Conservation (phyloP, 139 green algal species). For the Dunaliella sp. region DNA sequence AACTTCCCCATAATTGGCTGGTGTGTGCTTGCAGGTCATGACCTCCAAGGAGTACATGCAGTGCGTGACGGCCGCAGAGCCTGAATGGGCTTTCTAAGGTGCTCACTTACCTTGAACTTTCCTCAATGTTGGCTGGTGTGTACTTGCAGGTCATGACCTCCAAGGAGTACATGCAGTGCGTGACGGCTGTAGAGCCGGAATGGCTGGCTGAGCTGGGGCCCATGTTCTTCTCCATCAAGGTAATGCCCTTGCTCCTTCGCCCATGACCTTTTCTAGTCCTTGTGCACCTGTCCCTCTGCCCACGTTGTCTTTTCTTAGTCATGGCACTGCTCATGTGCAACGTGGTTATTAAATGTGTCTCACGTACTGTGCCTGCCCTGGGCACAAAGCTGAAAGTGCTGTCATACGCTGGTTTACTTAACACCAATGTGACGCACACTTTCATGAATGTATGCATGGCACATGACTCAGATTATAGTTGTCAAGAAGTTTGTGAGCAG, state of each 20-base stretch:
- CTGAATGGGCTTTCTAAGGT: no score
- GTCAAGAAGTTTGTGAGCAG: no score
- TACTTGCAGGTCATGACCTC: conserved; percentile 88
- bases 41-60: conserved; percentile 99
- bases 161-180: conserved; percentile 99
- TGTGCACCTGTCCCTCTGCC: not conserved
- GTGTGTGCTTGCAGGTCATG: conserved; percentile 83
- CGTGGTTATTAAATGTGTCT: not conserved
- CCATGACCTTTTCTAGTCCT: not conserved
- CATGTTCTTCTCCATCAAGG: conserved; percentile 98
- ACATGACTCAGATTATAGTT: no score
- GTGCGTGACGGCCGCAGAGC: conserved; percentile 96
- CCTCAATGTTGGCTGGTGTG: no score
- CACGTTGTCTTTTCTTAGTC: not conserved
- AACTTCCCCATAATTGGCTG: no score
- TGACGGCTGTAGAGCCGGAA: conserved; percentile 95
- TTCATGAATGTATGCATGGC: not conserved
- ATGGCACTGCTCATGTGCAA: not conserved
- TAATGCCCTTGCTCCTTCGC: no score
- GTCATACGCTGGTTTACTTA: no score
- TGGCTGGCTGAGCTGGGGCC: conserved; percentile 97
- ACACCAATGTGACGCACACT: not conserved
- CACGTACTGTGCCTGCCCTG: no score
- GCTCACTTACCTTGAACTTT: no score
- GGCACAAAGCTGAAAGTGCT: no score